Conservation (phyloP, 2,329 filamentous ascomycete species). For the Pyrenophora seminiperda region DNA sequence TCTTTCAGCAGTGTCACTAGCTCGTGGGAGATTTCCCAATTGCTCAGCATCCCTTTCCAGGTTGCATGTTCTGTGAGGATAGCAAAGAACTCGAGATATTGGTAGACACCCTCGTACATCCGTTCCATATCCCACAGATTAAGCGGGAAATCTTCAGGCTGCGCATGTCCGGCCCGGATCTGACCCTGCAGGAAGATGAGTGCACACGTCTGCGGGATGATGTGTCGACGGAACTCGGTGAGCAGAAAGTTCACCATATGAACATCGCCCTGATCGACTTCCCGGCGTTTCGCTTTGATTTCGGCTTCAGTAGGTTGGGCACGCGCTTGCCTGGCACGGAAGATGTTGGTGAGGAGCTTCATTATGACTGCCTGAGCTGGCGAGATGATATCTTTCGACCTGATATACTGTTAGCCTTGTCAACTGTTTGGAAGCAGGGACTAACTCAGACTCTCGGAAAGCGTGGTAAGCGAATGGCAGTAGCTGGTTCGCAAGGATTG, state of each 20-base stretch:
- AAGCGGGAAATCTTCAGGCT: constrained; percentile 87
- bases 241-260: constrained; percentile 86
- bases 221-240: constrained; percentile 86
- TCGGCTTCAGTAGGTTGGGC: constrained; percentile 43
- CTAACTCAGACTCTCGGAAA: constrained; percentile 68
- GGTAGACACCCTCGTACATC: constrained; percentile 90
- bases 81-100: constrained; percentile 92
- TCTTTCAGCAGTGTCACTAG: constrained; percentile 85
- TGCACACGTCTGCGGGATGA: constrained; percentile 93
- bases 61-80: constrained; percentile 84
- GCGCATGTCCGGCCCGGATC: constrained; percentile 75
- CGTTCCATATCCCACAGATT: constrained; percentile 98
- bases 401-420: constrained; percentile 25
- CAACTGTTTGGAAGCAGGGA: background rate
- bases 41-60: constrained; percentile 81
- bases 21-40: constrained; percentile 91
- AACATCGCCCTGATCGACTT: constrained; percentile 64
- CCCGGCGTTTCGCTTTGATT: constrained; percentile 52
- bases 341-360: constrained; percentile 88
- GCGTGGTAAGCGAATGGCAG: constrained; percentile 93
- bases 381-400: constrained; percentile 91
- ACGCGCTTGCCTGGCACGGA: constrained; percentile 63
- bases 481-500: constrained; percentile 84
- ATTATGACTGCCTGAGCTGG: constrained; percentile 93
- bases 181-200: constrained; percentile 92